Evolutionary conservation across 164 flowering plant species (phyloP).

Genomic region (Chimonanthus praecox): DNA sequence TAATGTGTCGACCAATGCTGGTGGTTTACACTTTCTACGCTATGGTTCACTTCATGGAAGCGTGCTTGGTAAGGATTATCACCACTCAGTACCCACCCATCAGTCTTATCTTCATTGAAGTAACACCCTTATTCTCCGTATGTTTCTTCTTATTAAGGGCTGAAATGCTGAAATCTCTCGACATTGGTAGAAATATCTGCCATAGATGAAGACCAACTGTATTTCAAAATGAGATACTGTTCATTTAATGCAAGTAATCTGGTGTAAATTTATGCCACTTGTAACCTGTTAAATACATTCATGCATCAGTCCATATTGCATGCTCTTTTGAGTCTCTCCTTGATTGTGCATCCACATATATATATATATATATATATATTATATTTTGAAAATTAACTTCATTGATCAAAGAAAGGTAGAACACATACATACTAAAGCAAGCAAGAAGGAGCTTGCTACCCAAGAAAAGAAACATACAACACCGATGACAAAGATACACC

Average conservation of each 20-base stretch:
- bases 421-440: no score
- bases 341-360: no score
- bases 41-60: constrained; percentile 97
- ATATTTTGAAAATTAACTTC: no score
- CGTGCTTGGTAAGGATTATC: constrained; percentile 63
- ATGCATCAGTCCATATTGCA: neutral
- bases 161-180: neutral
- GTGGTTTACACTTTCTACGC: constrained; percentile 89
- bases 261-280: neutral
- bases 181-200: neutral
- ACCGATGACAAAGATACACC: no score
- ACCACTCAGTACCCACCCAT: neutral
- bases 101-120: neutral
- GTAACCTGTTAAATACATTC: neutral
- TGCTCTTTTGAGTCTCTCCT: no score
- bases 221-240: neutral
- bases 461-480: no score
- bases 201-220: neutral
- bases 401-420: no score
- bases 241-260: neutral
- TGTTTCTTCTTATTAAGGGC: neutral
- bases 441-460: no score
- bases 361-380: no score
- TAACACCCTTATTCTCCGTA: neutral
- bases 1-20: constrained; percentile 97